Conservation (phyloP, 2,329 filamentous ascomycete species). For the Chaetomium sp. region DNA sequence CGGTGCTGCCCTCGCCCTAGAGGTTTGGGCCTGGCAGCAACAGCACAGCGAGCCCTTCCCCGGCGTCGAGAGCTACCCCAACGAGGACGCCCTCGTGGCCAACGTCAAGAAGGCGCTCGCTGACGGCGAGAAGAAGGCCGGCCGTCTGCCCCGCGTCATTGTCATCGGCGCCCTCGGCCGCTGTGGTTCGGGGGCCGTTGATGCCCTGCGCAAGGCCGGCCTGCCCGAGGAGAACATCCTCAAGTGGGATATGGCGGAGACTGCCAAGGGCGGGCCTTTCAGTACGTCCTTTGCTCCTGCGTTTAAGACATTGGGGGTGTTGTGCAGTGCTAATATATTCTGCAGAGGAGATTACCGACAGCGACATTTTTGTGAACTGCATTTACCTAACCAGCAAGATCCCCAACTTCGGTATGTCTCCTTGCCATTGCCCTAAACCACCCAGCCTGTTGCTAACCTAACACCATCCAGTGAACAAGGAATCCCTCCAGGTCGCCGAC, state of each 20-base stretch:
- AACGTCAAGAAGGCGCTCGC: slow-evolving; percentile 68
- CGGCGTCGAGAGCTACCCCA: slow-evolving; percentile 61
- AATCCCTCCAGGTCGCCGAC: slow-evolving; percentile 58
- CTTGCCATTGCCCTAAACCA: neutral
- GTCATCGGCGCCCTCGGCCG: slow-evolving; percentile 81
- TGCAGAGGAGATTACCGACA: slow-evolving; percentile 63
- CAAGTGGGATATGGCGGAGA: slow-evolving; percentile 73
- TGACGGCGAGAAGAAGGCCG: slow-evolving; percentile 56
- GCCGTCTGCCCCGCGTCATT: slow-evolving; percentile 64
- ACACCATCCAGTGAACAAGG: slow-evolving; percentile 48
- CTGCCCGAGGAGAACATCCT: slow-evolving; percentile 61
- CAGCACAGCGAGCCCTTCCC: slow-evolving; percentile 53
- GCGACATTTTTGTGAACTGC: slow-evolving; percentile 77
- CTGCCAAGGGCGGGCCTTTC: slow-evolving; percentile 68
- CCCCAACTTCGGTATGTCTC: slow-evolving; percentile 55
- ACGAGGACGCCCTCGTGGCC: slow-evolving; percentile 65
- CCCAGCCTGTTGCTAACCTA: neutral
- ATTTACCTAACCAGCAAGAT: slow-evolving; percentile 74
- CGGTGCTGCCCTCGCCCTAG: slow-evolving; percentile 64
- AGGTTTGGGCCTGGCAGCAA: slow-evolving; percentile 82
- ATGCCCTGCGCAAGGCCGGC: slow-evolving; percentile 69
- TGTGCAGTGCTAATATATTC: slow-evolving; percentile 4
- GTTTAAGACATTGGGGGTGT: too few relatives aligned
- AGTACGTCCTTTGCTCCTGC: slow-evolving; percentile 15
- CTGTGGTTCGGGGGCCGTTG: slow-evolving; percentile 78